Evolutionary conservation across 352 stramenopile genomes (phyloP).

Genomic region (Pseudoperonospora humuli): DNA sequence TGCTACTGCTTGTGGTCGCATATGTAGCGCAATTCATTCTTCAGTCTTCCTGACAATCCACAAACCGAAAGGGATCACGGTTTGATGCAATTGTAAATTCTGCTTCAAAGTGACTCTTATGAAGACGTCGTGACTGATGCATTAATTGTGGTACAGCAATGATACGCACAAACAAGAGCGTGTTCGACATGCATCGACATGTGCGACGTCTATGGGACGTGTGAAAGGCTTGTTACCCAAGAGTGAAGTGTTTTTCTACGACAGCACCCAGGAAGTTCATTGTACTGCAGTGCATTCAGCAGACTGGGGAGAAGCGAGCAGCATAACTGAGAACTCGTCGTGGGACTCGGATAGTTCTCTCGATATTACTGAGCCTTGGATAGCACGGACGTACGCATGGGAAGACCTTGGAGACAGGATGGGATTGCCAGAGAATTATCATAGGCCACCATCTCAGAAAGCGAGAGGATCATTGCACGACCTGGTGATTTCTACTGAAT

Average conservation of each 20-base stretch:
- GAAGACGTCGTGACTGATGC: neutral
- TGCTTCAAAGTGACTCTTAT: neutral
- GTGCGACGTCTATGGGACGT: conserved; percentile 3
- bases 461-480: conserved; percentile 15
- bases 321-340: conserved; percentile 32
- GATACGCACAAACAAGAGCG: neutral
- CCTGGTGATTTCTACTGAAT: conserved; percentile 16
- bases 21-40: conserved; percentile 19
- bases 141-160: conserved; percentile 3
- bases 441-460: conserved; percentile 6
- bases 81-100: conserved; percentile 8
- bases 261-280: conserved; percentile 23
- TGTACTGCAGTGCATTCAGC: conserved; percentile 3
- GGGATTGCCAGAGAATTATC: conserved; percentile 13
- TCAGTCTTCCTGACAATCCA: conserved; percentile 11
- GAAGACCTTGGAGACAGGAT: conserved; percentile 33
- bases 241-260: conserved; percentile 27
- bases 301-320: conserved; percentile 20
- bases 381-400: conserved; percentile 29
- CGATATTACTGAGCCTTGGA: conserved; percentile 24
- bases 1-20: neutral
- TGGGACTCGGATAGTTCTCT: conserved; percentile 19
- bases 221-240: neutral
- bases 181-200: neutral
- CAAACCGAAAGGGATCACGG: neutral